A percentile compares a stretch with the other conserved stretches of the same genome.
phyloP scores from a whole-genome alignment of 202 grass and related monocot genomes.

The Carex arenaria region DNA sequence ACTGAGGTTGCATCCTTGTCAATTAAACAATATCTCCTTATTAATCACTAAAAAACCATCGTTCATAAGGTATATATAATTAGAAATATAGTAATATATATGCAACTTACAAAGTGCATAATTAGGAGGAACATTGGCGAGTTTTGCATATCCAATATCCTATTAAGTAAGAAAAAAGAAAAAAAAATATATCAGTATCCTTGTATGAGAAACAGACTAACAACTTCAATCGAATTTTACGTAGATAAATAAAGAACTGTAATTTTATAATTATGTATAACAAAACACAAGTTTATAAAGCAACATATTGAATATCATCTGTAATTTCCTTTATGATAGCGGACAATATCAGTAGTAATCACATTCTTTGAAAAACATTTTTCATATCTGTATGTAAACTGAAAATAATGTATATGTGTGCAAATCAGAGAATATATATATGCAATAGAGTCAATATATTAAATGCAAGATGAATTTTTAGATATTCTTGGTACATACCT shows the following conservation, averaged over 20 bases:
- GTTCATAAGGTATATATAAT: background rate
- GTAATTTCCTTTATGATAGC: no score
- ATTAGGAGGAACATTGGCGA: constrained; percentile 47
- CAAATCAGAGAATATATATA: background rate
- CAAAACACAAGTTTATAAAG: background rate
- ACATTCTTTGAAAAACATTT: no score
- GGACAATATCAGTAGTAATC: no score
- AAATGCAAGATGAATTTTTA: background rate
- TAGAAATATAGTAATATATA: background rate
- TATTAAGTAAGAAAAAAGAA: constrained; percentile 5
- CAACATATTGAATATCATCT: background rate
- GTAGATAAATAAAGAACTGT: background rate
- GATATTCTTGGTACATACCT: constrained; percentile 28
- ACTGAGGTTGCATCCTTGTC: background rate
- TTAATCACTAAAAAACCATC: background rate
- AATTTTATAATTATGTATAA: background rate
- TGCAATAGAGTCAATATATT: background rate
- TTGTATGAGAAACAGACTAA: no score
- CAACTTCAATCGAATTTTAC: background rate
- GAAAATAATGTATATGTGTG: no score
- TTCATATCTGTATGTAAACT: no score
- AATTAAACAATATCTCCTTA: no score
- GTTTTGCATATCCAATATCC: constrained; percentile 81
- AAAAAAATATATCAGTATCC: background rate
- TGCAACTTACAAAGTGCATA: constrained; percentile 66